Conservation (phyloP, 2,329 filamentous ascomycete species). For the Emericellopsis atlantica region DNA sequence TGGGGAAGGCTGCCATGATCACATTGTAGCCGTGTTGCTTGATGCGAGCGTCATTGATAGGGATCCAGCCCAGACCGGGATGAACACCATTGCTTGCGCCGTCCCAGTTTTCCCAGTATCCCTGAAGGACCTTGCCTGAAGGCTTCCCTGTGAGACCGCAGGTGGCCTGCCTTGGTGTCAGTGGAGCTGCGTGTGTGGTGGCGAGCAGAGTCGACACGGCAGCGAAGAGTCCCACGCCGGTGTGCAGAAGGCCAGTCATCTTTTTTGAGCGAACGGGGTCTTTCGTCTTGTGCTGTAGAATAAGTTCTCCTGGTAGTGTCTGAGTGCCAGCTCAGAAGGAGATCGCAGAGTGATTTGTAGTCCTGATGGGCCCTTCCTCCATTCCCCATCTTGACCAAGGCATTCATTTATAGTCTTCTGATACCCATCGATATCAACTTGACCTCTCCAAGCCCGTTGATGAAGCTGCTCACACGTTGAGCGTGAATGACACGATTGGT, state of each 20-base stretch:
- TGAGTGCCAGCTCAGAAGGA: no score
- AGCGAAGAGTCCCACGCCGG: not conserved
- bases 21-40: conserved; percentile 19
- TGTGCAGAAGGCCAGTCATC: not conserved
- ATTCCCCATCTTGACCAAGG: not conserved
- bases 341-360: not conserved
- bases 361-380: not conserved
- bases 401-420: not conserved
- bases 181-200: not conserved
- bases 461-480: not conserved
- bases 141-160: conserved; percentile 19
- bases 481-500: not conserved
- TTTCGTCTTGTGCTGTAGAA: not conserved
- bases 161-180: conserved; percentile 6
- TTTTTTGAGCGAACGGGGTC: not conserved
- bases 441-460: not conserved
- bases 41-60: conserved; percentile 15
- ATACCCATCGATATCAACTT: not conserved
- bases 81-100: conserved; percentile 18
- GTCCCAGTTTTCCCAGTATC: conserved; percentile 24
- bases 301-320: no score
- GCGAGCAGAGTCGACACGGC: not conserved
- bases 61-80: conserved; percentile 18
- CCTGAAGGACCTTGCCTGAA: conserved; percentile 17
- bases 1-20: conserved; percentile 18